Evolutionary conservation across 2,329 filamentous ascomycete genomes (phyloP).

Genomic region (Aspergillus pseudoglaucus): DNA sequence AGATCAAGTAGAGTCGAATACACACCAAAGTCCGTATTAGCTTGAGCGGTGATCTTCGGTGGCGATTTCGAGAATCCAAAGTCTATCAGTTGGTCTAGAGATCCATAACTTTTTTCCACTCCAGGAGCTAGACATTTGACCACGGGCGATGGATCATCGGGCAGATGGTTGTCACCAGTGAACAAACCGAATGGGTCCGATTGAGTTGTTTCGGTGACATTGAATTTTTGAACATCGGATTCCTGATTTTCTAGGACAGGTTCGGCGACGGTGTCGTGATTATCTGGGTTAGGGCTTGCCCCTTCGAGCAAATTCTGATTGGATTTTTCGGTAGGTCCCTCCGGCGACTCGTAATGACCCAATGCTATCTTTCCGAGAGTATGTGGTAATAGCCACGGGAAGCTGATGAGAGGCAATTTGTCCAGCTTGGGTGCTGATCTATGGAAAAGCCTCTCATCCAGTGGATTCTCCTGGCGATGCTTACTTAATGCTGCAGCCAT

Average conservation of each 20-base stretch:
- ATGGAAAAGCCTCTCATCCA: constrained; percentile 7
- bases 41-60: not conserved
- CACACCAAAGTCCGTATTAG: not conserved
- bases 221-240: not conserved
- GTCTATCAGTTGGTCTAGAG: constrained; percentile 15
- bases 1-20: constrained; percentile 12
- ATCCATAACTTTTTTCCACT: constrained; percentile 2
- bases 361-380: constrained; percentile 65
- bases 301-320: not conserved
- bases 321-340: not conserved
- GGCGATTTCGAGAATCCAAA: constrained; percentile 10
- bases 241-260: too few species aligned
- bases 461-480: constrained; percentile 25
- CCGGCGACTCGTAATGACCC: constrained; percentile 23
- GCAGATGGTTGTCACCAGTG: not conserved
- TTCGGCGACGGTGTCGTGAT: not conserved
- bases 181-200: not conserved
- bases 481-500: constrained; percentile 54
- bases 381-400: constrained; percentile 82
- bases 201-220: not conserved
- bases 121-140: not conserved
- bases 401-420: constrained; percentile 76
- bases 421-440: constrained; percentile 10
- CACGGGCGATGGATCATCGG: not conserved
- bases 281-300: not conserved